These are phyloP conservation scores for Penicillium aurantiogriseum DNA, from an alignment of 2,329 filamentous ascomycete genomes.

Conservation along the genomic window DNA sequence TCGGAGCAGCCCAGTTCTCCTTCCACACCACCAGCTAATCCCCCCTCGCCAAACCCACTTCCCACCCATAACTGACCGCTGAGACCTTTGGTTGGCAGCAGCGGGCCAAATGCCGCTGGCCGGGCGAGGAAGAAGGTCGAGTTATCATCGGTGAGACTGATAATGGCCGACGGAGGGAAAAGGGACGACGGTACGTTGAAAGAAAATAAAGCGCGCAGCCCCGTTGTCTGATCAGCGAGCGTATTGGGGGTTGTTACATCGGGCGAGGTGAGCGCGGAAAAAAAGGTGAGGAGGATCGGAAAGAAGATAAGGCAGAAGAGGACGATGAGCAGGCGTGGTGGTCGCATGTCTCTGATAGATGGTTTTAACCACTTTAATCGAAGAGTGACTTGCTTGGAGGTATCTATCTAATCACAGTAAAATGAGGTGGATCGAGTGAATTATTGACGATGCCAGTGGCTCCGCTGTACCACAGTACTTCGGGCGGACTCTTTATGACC, in stretches of 20 bases:
- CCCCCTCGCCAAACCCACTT: constrained; percentile 78
- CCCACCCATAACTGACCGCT: constrained; percentile 93
- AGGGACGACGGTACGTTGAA: constrained; percentile 78
- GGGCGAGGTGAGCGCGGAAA: constrained; percentile 46
- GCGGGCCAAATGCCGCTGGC: constrained; percentile 87
- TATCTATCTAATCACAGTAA: neutral
- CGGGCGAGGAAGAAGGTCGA: constrained; percentile 94
- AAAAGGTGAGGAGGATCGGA: constrained; percentile 49
- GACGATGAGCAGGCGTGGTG: constrained; percentile 47
- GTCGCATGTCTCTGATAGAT: constrained; percentile 42
- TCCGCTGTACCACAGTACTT: constrained; percentile 22
- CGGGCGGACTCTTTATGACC: constrained; percentile 28
- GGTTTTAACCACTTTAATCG: neutral
- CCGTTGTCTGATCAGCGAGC: constrained; percentile 42
- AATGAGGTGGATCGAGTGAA: constrained; percentile 10
- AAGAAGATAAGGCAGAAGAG: constrained; percentile 49
- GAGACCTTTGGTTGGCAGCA: constrained; percentile 70
- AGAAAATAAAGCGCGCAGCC: constrained; percentile 62
- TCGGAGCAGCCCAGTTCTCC: constrained; percentile 95
- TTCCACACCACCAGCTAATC: constrained; percentile 55
- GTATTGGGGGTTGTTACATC: constrained; percentile 39
- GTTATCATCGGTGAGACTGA: constrained; percentile 96
- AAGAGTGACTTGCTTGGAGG: neutral
- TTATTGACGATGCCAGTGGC: constrained; percentile 14
- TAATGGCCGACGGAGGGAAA: constrained; percentile 92